Evolutionary conservation across 116 monocot species (phyloP), one percentile per base, ranked within the genome.

Genomic region (Posidonia oceanica): DNA sequence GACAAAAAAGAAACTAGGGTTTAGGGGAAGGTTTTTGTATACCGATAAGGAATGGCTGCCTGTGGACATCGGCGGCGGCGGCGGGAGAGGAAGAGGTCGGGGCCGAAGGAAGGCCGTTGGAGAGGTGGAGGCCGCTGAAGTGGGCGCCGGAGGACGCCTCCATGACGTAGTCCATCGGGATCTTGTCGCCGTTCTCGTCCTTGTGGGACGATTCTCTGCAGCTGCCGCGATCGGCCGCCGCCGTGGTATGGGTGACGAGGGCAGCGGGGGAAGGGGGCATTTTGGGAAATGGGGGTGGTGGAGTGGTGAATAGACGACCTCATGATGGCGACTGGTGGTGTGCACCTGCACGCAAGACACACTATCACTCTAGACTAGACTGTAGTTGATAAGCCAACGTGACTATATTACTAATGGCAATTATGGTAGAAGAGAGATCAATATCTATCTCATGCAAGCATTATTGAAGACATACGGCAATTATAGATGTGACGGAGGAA

Each of bases 51-150:
- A 85, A 85, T 39, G 81, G 85, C 78, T 82, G 71, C 29, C 40
- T 5, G 51, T 40, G 70, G 13, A 29, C 75, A 40, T 14, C 21
- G 14, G 59, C 71, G 40, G 71, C 36, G 59, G 71, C 3, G 17
- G 58, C 14, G 21, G 69, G n/a, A 10, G 66, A 48, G 23, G 68
- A 54, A 4, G 53, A 29, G 68, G 23, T 52, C 52, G 52, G n/a
- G 3, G 53, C 29, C 68, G n/a, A 13, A 40, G 66, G 11, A n/a
- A 51, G 36, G 20, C 39, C 71, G 68, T 68, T 48, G 2, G 48
- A 48, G 48, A 48, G 48, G 48, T 75, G 85, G 64, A 85, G 85
- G 61, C 85, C 85, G 76, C 78, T 85, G 85, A 85, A 85, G 81
- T 85, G 85, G 15, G 85, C 78, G 59, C 75, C 70, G 70, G 69